phyloP scores from a whole-genome alignment of 2,329 filamentous ascomycete genomes.

The Elsinoe batatas region DNA sequence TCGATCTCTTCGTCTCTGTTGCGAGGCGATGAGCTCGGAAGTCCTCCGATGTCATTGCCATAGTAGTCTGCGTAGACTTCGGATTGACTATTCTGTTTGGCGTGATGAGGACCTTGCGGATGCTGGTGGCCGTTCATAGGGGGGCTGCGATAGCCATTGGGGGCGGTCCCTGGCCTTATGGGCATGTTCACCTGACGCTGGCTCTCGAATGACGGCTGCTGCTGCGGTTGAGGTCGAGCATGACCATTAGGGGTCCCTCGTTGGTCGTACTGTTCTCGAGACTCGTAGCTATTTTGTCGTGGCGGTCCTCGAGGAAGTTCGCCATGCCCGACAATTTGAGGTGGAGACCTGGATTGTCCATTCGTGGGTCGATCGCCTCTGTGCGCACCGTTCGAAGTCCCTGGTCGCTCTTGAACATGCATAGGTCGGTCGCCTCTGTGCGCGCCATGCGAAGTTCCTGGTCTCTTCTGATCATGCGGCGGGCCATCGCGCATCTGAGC shows the following conservation, averaged over 20 bases:
- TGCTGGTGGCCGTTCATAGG: background rate
- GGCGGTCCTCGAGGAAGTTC: slow-evolving; percentile 9
- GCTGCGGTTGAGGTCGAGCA: background rate
- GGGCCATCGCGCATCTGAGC: background rate
- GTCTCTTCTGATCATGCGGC: background rate
- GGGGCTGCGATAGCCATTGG: background rate
- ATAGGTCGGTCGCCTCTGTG: background rate
- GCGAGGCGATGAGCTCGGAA: slow-evolving; percentile 19
- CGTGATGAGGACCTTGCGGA: slow-evolving; percentile 3
- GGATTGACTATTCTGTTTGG: slow-evolving; percentile 36
- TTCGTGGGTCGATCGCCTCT: background rate
- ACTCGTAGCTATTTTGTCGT: slow-evolving; percentile 11
- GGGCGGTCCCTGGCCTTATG: slow-evolving; percentile 2
- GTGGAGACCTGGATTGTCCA: background rate
- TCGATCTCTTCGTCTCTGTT: slow-evolving; percentile 36
- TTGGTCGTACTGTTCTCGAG: background rate
- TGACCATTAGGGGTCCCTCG: background rate
- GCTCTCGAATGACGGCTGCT: background rate
- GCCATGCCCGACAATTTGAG: background rate
- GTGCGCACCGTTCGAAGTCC: background rate
- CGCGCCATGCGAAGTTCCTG: background rate
- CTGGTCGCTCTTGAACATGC: background rate
- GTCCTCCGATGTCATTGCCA: slow-evolving; percentile 24
- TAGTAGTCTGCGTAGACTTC: slow-evolving; percentile 43
- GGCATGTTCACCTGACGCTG: slow-evolving; percentile 1